Evolutionary conservation across 257 asterid species (phyloP), one percentile per base, ranked within the genome.

Genomic region (Asclepias syriaca): DNA sequence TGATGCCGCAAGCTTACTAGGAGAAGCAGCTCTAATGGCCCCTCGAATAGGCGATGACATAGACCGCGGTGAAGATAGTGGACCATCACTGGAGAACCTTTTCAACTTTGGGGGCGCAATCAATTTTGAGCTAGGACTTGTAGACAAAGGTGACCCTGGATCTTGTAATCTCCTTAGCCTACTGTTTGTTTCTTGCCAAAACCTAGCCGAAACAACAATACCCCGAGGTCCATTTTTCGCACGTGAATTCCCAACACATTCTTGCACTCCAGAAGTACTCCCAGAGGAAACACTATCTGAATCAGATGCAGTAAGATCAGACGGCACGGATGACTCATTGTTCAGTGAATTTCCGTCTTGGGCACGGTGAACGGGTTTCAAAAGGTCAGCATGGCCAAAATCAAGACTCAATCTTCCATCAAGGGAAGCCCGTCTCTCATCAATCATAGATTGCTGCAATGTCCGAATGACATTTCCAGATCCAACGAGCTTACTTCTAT

Each of bases 271-370:
- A 8, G 96, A 84, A 70, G 94, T 91, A 77, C 99, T 94, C 67
- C 96, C 98, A 27, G 99, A 94, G 43, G 98, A 94, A 68, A 88
- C 96, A 66, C 99, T 94, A 73, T 94, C 99, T 1, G 98, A 85
- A 80, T 94, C 99, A 32, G 98, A 91, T 5, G 88, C 87, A 50
- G 90, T 83, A 69, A 84, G 86, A 77, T 90, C 96, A 80, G 87
- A 84, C 0, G 86, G 89, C 72, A 75, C 70, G 14, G 79, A 75
- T 8, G 81, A 78, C 79, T 87, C 92, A 67, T 78, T 79, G 71
- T 70, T 82, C 22, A 73, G 87, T 13, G 86, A 82, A 82, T 82
- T 82, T 60, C 84, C 84, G 64, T 86, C 86, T n/a, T 69, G 72
- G 43, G 56, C 78, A 67, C 50, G 81, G 56, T 65, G 81, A 69